Base-by-base conservation (phyloP, 768 basidiomycete genomes). In the Termitomyces eurrhizus region DNA sequence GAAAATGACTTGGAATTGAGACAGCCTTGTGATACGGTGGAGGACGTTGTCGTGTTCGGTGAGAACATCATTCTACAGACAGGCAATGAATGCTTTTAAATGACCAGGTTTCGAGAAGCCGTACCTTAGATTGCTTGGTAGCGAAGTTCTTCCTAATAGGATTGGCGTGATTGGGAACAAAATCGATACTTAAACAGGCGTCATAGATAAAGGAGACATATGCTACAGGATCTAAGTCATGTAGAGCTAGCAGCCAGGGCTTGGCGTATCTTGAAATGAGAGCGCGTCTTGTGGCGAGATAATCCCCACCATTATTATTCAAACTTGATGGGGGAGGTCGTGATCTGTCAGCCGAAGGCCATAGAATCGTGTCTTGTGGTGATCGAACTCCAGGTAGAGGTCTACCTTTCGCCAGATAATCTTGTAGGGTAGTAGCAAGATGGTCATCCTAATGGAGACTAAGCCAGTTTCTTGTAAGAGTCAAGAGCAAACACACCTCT, bases 241-340 rank as follows among this genome's bases (percentile, higher is more conserved):
- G 88, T 29, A 93, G 71, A 41, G 87, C 85, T 33, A 79, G 73
- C 48, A 93, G 74, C 92, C 92, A 94, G 24, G 80, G 82, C 18
- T 77, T 68, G 14, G 80, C 87, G 68, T 89, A 91, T 63, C 75
- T 79, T 21, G 71, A 66, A 54, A 85, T 71, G 24, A 93, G 71
- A 2, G 75, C 71, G 42, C 82, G 78, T 42, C 91, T 77, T 29
- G 81, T 77, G 16, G 83, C 80, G 49, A 90, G 75, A 69, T 92
- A 93, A 62, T 89, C 86, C 21, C 88, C 84, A 0, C 90, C 88
- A 68, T 85, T 88, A 57, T 80, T 81, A 7, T 74, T 72, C 13
- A 81, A 76, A 63, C 72, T 75, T 3, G 74, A 65, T 9, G 76
- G 65, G 1, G 72, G 66, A 35, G 73, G 70, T n/a, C 82, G 77